These are phyloP conservation scores for Pestalotiopsis sp. DNA, from an alignment of 2,329 filamentous ascomycete genomes.

Conservation along the genomic window DNA sequence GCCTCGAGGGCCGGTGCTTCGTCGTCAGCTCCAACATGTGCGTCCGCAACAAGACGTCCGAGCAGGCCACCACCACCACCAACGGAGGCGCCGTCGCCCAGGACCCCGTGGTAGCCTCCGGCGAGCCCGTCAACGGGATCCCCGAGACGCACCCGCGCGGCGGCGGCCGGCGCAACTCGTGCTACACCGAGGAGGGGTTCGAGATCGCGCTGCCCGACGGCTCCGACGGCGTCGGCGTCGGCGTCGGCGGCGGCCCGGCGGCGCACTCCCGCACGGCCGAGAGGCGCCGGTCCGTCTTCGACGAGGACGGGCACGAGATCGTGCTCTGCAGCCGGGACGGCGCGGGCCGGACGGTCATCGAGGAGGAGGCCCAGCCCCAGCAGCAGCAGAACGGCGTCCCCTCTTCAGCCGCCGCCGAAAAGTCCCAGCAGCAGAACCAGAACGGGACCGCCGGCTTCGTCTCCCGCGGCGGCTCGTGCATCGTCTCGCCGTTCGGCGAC, in stretches of 20 bases:
- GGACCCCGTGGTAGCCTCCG: background rate
- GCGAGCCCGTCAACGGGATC: conserved; percentile 7
- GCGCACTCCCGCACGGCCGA: conserved; percentile 18
- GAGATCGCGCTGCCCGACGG: conserved; percentile 45
- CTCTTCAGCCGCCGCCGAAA: background rate
- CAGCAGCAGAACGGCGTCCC: background rate
- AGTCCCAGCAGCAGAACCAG: background rate
- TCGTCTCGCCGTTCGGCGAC: conserved; percentile 79
- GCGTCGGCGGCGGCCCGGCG: conserved; percentile 20
- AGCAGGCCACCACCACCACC: conserved; percentile 39
- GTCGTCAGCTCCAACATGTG: conserved; percentile 88
- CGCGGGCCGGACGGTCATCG: conserved; percentile 15
- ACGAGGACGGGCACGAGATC: conserved; percentile 60
- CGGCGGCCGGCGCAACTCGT: conserved; percentile 39
- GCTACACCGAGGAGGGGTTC: conserved; percentile 47
- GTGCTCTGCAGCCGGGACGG: conserved; percentile 35
- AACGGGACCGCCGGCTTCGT: conserved; percentile 44
- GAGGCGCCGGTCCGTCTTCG: conserved; percentile 46
- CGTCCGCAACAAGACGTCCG: conserved; percentile 54
- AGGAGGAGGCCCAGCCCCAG: conserved; percentile 24
- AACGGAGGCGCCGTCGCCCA: background rate
- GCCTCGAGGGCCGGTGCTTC: conserved; percentile 80
- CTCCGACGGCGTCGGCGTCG: no score
- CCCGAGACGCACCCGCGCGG: conserved; percentile 1
- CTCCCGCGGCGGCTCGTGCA: conserved; percentile 79